phyloP scores from a whole-genome alignment of 108 stramenopile genomes.

The Nitzschia palea region DNA sequence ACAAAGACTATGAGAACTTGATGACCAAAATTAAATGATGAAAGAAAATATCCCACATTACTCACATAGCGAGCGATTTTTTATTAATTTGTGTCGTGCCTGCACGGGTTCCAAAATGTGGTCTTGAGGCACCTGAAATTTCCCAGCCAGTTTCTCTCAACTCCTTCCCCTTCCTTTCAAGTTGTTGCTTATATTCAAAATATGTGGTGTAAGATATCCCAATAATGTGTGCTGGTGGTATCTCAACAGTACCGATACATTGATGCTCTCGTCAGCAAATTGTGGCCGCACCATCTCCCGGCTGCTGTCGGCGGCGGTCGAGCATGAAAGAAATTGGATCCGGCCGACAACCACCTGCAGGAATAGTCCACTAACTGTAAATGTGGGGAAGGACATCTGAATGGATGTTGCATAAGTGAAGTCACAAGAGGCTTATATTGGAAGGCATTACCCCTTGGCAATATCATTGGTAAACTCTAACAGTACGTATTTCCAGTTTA shows the following conservation, averaged over 20 bases:
- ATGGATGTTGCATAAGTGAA: too few species aligned
- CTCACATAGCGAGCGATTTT: too few species aligned
- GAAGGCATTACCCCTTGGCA: too few species aligned
- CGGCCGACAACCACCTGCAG: not conserved
- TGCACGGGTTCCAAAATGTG: not conserved
- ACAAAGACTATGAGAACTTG: not conserved
- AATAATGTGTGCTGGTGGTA: not conserved
- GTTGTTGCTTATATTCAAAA: too few species aligned
- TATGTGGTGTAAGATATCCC: not conserved
- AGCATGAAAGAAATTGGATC: not conserved
- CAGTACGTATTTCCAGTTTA: too few species aligned
- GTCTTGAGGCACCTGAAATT: not conserved
- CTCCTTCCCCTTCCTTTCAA: too few species aligned
- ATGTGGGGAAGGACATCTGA: too few species aligned
- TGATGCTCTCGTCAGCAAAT: not conserved
- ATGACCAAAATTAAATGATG: constrained; percentile 5
- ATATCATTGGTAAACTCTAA: too few species aligned
- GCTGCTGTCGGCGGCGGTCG: not conserved
- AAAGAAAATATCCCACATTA: too few species aligned
- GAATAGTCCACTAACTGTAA: not conserved
- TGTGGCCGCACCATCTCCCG: not conserved
- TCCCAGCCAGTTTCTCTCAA: too few species aligned
- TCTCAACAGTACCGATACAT: not conserved
- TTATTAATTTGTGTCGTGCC: too few species aligned
- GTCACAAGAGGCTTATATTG: too few species aligned